These are phyloP conservation scores for Tulasnella sp. DNA, from an alignment of 768 basidiomycete genomes.

Conservation along the genomic window DNA sequence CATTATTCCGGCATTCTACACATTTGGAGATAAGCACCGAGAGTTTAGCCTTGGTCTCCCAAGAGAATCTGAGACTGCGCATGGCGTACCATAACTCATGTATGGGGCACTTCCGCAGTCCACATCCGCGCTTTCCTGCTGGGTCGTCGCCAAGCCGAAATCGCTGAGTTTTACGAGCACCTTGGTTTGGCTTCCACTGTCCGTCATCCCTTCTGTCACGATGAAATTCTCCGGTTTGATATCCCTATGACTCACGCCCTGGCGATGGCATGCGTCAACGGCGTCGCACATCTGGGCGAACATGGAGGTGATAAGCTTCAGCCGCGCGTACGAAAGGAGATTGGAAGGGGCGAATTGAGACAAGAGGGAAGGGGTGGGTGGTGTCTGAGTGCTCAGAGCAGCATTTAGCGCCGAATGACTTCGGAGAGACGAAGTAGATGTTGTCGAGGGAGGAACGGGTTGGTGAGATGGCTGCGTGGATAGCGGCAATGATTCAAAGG, in stretches of 20 bases:
- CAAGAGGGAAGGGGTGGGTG: conserved; percentile 87
- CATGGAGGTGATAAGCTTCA: conserved; percentile 93
- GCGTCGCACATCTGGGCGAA: conserved; percentile 99
- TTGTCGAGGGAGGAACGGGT: conserved; percentile 25
- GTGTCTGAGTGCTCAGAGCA: conserved; percentile 38
- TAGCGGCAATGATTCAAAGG: conserved; percentile 32
- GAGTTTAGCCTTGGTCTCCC: neutral
- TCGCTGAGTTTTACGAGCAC: conserved; percentile 95
- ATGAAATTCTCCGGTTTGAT: conserved; percentile 99
- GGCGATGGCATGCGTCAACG: conserved; percentile 85
- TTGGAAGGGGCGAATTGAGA: conserved; percentile 70
- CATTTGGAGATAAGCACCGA: conserved; percentile 17
- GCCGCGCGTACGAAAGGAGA: conserved; percentile 74
- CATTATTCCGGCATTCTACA: conserved; percentile 93
- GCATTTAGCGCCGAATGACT: neutral
- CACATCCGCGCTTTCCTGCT: conserved; percentile 84
- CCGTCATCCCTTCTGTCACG: conserved; percentile 68
- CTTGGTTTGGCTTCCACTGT: conserved; percentile 40
- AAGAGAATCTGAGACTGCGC: conserved; percentile 13
- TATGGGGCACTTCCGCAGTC: conserved; percentile 98
- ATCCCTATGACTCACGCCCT: conserved; percentile 88
- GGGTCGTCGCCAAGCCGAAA: conserved; percentile 89
- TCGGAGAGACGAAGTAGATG: conserved; percentile 32
- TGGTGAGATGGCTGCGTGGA: conserved; percentile 30
- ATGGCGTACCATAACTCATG: conserved; percentile 92